Base-by-base conservation (phyloP, 768 basidiomycete species). In the Collybia sordida region DNA sequence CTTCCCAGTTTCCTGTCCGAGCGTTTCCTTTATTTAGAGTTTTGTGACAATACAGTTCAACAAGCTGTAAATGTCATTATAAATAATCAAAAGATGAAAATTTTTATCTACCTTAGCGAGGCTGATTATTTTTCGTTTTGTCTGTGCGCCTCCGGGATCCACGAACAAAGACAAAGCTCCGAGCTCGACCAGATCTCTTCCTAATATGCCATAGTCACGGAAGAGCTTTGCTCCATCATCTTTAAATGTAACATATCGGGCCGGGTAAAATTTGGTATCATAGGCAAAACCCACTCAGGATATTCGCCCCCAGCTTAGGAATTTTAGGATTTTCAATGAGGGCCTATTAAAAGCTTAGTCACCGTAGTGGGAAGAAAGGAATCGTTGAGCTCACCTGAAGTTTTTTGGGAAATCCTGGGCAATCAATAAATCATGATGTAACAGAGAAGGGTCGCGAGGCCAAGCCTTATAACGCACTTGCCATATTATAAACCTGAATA, bases 201-300 rank as follows among this genome's bases (percentile, higher is more conserved):
- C 59, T 36, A 71, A 50, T n/a, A 72, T 62, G 2, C 72, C 72
- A 50, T 70, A 72, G 49, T 73, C 71, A 23, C 63, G 54, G 48
- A 69, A 72, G 2, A 72, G 55, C 46, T 73, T 73, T 48, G 58
- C 65, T 12, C 68, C 72, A 41, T 73, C 72, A 47, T 64, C 71
- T 72, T 47, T 25, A 34, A 28, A 6, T 23, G 12, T 24, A 19
- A 25, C 1, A 6, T 21, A 36, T 6, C n/a, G 23, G 9, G 28
- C 9, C 23, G 9, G 6, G 17, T 31, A 24, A 9, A 15, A 28
- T n/a, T 6, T 15, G 7, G 24, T 12, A 43, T 8, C n/a, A 15
- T 9, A 40, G 21, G 11, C 7, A 12, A 21, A 19, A 47, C 61
- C 39, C 36, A 71, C 70, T 65, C 31, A 66, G 22, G 27, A 71